These are phyloP conservation scores for Gymnopus androsaceus DNA, from an alignment of 1,284 basidiomycete species.

Conservation along the genomic window DNA sequence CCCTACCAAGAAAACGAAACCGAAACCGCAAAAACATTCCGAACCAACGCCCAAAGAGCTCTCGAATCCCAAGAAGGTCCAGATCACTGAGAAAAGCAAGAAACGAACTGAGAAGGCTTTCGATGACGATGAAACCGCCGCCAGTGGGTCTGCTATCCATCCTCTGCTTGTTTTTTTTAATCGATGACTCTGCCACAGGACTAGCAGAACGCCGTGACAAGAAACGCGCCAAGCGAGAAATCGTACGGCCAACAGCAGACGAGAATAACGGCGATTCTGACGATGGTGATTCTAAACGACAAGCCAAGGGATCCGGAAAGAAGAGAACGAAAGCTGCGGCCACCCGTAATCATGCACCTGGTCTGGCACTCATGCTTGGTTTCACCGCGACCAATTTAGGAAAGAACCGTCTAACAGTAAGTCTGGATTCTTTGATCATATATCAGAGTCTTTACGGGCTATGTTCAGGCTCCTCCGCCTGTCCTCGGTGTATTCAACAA, in stretches of 20 bases:
- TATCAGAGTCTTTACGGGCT: neutral
- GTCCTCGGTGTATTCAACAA: slow-evolving; percentile 68
- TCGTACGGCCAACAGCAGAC: slow-evolving; percentile 39
- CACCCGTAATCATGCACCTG: slow-evolving; percentile 44
- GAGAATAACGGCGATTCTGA: slow-evolving; percentile 15
- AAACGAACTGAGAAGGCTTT: slow-evolving; percentile 23
- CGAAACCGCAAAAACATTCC: neutral
- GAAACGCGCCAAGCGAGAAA: slow-evolving; percentile 53
- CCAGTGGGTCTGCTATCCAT: slow-evolving; percentile 29
- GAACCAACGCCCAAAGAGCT: neutral
- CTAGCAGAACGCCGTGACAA: slow-evolving; percentile 56
- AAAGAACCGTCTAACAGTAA: slow-evolving; percentile 69
- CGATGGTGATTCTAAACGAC: slow-evolving; percentile 12
- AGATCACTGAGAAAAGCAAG: slow-evolving; percentile 21
- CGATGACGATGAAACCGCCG: slow-evolving; percentile 33
- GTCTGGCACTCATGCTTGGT: slow-evolving; percentile 73
- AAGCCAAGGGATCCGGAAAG: slow-evolving; percentile 19
- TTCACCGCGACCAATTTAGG: slow-evolving; percentile 72
- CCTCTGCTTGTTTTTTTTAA: neutral
- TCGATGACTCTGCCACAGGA: slow-evolving; percentile 36
- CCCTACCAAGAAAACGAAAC: neutral
- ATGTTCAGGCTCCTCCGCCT: slow-evolving; percentile 40
- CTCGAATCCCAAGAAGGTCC: slow-evolving; percentile 10
- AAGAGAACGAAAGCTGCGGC: slow-evolving; percentile 27
- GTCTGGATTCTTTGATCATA: slow-evolving; percentile 17